These are phyloP conservation scores for Adansonia grandidieri DNA, from an alignment of 441 rosid species.

Conservation along the genomic window DNA sequence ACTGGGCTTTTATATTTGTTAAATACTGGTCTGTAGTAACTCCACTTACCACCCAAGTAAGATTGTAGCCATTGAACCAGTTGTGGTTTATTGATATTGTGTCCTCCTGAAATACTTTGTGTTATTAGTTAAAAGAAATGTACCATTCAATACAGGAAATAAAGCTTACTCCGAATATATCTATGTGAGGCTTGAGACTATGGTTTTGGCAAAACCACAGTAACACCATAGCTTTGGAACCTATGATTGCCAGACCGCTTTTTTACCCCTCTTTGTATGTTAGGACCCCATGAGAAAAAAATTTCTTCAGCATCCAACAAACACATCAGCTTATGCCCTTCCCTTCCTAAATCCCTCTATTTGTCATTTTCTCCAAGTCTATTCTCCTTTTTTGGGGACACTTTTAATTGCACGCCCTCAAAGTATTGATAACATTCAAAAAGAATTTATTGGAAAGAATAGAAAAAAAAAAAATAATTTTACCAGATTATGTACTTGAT, in stretches of 20 bases:
- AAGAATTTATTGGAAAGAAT: background rate
- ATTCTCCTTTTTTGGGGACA: constrained; percentile 7
- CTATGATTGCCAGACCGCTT: background rate
- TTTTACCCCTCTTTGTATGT: constrained; percentile 5
- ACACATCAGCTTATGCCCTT: background rate
- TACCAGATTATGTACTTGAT: constrained; percentile 97
- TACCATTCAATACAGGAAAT: background rate
- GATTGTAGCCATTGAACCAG: constrained; percentile 90
- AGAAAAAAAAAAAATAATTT: background rate
- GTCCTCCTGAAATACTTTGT: constrained; percentile 68
- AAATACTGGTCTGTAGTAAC: constrained; percentile 10
- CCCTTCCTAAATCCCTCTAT: background rate
- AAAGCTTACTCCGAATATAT: background rate
- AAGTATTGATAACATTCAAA: constrained; percentile 16
- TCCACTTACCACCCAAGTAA: constrained; percentile 83
- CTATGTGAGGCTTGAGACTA: background rate
- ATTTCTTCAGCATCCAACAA: background rate
- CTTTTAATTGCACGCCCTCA: constrained; percentile 1
- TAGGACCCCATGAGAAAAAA: background rate
- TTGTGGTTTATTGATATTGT: constrained; percentile 94
- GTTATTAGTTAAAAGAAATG: constrained; percentile 30
- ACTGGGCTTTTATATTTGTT: constrained; percentile 2
- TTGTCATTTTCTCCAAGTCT: background rate
- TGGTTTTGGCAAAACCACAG: background rate
- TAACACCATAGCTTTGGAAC: background rate